Evolutionary conservation across 768 basidiomycete genomes (phyloP).

Genomic region (Mycena crocata): DNA sequence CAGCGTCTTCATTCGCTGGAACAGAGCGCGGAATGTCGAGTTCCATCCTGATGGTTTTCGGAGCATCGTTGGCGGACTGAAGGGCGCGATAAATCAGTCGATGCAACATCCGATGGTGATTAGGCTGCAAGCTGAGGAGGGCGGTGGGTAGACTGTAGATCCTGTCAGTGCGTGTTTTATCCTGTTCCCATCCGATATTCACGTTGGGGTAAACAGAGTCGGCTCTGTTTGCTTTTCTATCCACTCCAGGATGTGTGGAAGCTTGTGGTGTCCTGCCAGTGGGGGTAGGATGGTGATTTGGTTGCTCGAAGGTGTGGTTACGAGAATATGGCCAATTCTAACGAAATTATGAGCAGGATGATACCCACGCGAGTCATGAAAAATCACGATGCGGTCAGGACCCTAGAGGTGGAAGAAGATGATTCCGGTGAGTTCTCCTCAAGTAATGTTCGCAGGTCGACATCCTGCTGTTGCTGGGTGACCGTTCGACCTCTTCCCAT

Average conservation of each 20-base stretch:
- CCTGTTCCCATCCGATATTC: background rate
- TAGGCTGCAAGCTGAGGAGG: constrained; percentile 44
- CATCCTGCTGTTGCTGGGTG: constrained; percentile 45
- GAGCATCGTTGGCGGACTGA: constrained; percentile 8
- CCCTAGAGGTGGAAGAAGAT: constrained; percentile 17
- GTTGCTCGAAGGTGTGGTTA: constrained; percentile 27
- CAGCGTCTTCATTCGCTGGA: background rate
- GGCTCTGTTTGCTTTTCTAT: constrained; percentile 29
- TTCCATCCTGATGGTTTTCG: constrained; percentile 53
- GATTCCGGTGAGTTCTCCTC: constrained; percentile 11
- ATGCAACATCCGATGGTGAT: constrained; percentile 51
- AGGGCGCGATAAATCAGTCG: constrained; percentile 61
- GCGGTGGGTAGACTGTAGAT: constrained; percentile 52
- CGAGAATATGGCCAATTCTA: constrained; percentile 74
- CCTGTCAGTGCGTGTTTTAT: background rate
- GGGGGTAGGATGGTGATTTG: constrained; percentile 25
- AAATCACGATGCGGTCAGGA: constrained; percentile 56
- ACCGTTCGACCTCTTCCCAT: constrained; percentile 48
- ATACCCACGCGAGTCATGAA: background rate
- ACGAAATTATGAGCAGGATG: constrained; percentile 19
- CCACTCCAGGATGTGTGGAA: constrained; percentile 26
- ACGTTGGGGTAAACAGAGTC: constrained; percentile 32
- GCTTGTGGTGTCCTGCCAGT: constrained; percentile 28
- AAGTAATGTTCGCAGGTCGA: constrained; percentile 23
- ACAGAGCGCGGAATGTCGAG: constrained; percentile 41